Base-by-base conservation (phyloP, 345 rosid species). In the Cochlearia excelsa region DNA sequence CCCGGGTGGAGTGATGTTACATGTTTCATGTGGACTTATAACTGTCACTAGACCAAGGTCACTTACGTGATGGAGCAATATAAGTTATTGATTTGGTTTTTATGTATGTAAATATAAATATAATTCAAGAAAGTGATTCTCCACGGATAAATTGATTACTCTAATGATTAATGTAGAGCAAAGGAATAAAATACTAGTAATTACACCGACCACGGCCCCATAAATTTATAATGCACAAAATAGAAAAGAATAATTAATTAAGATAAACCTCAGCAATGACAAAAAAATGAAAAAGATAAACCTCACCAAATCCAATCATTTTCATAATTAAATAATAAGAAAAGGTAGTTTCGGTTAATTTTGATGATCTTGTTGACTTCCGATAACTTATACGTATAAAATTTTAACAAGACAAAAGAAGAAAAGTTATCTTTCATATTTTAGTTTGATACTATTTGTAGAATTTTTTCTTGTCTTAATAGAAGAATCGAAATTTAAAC, bases 301-400 rank as follows among this genome's bases (percentile, higher is more conserved):
- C 10, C 63, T 57, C 46, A 58, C 31, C 64, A 67, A 59, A 67
- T 48, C 60, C 51, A 37, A 68, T 68, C 66, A 68, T 52, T 37
- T 51, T 52, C 54, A 57, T 59, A 29, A 10, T 26, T 35, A 37
- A 27, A 27, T 51, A 66, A 23, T 26, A 28, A 27, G 40, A 2
- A 45, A 51, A 51, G 53, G 16, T 37, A 45, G 48, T 26, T 37
- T 51, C 29, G 52, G 35, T 2, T 33, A 5, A 33, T 33, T 59
- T 30, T 46, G 26, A 57, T 43, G 40, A 30, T 31, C 42, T 58
- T 43, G 52, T 46, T 26, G 40, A 38, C 3, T 44, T 59, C 16
- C 37, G 16, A 6, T 58, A 5, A 51, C 4, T 58, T 45, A 33
- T 33, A 5, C 5, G 50, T 33, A 3, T 50, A 28, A 9, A 26